These are phyloP conservation scores for Botrytis hyacinthi DNA, from an alignment of 2,329 filamentous ascomycete species.

Conservation along the genomic window DNA sequence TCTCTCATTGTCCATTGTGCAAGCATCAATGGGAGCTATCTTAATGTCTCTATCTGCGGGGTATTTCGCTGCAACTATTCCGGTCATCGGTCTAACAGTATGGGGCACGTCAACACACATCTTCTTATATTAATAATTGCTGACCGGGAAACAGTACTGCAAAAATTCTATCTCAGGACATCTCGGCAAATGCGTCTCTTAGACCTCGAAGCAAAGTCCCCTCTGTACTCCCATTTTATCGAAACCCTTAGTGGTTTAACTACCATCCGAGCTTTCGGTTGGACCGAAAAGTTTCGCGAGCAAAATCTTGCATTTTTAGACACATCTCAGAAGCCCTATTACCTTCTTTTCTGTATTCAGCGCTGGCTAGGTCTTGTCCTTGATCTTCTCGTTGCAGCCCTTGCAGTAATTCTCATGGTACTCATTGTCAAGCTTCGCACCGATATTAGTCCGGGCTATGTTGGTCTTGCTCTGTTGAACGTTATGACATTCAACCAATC, in stretches of 20 bases:
- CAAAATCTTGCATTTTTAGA: slow-evolving; percentile 50
- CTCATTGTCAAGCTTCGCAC: slow-evolving; percentile 39
- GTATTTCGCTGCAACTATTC: slow-evolving; percentile 43
- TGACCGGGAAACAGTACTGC: slow-evolving; percentile 29
- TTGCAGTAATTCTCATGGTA: slow-evolving; percentile 39
- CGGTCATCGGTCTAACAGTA: slow-evolving; percentile 41
- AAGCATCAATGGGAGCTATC: slow-evolving; percentile 44
- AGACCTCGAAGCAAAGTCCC: slow-evolving; percentile 47
- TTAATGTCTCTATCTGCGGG: slow-evolving; percentile 37
- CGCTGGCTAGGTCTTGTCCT: slow-evolving; percentile 52
- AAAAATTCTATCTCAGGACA: slow-evolving; percentile 48
- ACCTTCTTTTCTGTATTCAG: slow-evolving; percentile 57
- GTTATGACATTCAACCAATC: slow-evolving; percentile 34
- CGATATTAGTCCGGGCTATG: slow-evolving; percentile 32
- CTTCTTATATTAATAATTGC: background rate
- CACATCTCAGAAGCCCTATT: slow-evolving; percentile 55
- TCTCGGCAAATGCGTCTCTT: slow-evolving; percentile 51
- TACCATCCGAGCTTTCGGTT: slow-evolving; percentile 49
- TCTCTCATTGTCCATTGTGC: slow-evolving; percentile 29
- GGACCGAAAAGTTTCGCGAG: slow-evolving; percentile 34
- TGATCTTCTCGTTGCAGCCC: slow-evolving; percentile 29
- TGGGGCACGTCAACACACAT: slow-evolving; percentile 14
- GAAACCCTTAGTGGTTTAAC: slow-evolving; percentile 47
- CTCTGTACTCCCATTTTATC: slow-evolving; percentile 49
- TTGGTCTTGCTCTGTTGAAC: slow-evolving; percentile 38